These are phyloP conservation scores for Rhododendron ovatum DNA, from an alignment of 148 eudicot species.

Conservation along the genomic window DNA sequence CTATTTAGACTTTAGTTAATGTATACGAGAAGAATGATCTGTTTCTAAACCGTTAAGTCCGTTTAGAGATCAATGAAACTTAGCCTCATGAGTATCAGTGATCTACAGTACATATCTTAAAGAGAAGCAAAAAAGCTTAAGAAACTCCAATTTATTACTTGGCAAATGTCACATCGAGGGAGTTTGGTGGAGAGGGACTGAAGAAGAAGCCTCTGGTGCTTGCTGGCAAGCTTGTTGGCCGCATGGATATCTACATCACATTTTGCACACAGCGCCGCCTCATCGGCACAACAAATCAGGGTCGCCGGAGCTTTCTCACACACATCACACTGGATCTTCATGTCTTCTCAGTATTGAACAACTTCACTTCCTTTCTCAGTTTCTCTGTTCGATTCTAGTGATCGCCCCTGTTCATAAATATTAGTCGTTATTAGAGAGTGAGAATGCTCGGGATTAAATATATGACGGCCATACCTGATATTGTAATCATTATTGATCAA, in stretches of 20 bases:
- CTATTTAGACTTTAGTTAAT: not conserved
- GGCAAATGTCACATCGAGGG: constrained; percentile 95
- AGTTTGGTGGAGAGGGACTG: constrained; percentile 65
- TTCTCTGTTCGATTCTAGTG: not conserved
- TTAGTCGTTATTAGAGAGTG: no score
- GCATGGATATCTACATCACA: constrained; percentile 94
- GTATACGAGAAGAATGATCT: not conserved
- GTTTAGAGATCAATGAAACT: no score
- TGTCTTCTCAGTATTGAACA: not conserved
- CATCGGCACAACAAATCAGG: constrained; percentile 94
- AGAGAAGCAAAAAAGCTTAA: not conserved
- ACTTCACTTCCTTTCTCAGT: not conserved
- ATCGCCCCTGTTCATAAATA: not conserved
- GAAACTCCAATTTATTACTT: constrained; percentile 32
- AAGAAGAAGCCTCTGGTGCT: constrained; percentile 87
- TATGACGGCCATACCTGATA: no score
- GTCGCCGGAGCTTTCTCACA: constrained; percentile 75
- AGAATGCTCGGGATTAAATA: no score
- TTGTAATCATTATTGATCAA: no score
- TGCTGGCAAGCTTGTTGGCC: constrained; percentile 96
- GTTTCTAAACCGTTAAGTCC: no score
- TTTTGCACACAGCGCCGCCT: constrained; percentile 83
- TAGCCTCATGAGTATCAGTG: not conserved
- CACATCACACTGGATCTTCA: constrained; percentile 71
- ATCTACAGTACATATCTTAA: not conserved